Evolutionary conservation across 2,329 filamentous ascomycete genomes (phyloP), one percentile per base, ranked within the genome.

Genomic region (Penicillium janthinellum): DNA sequence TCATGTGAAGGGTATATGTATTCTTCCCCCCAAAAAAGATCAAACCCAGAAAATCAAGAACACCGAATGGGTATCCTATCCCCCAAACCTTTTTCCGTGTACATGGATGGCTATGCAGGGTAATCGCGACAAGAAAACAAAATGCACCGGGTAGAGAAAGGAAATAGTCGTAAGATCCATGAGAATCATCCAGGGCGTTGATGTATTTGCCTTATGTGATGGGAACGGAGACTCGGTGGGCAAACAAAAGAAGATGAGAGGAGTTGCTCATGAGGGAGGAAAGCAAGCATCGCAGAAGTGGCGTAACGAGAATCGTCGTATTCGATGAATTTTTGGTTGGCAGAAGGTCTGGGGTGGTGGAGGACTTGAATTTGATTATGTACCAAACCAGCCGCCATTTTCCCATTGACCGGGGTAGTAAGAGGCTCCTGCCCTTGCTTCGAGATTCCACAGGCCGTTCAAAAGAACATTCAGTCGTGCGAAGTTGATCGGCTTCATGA

Each of bases 401-500:
- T 96, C 92, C 92, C 91, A 96, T 48, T 88, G 72, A 0, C 92
- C 91, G 1, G 86, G 80, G 47, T 82, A 76, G 69, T 96, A 96
- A 0, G 93, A 75, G 61, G 87, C 88, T n/a, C 81, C 75, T 17
- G 84, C 76, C 22, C 91, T 83, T 0, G 83, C 77, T 0, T 83
- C 75, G 0, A 83, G 77, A 50, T 91, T 83, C 2, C 86, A 81
- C 42, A 95, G 89, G 0, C 91, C 92, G 1, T 80, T 76, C 56
- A 96, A 81, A 5, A 96, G 80, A 22, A 83, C 82, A 59, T 86
- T 86, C 0, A 96, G 80, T 15, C 92, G 84, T 66, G 86, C 85
- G 71, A 96, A 96, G 60, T 93, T 88, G 44, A 96, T 90, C 0
- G 92, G 92, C 70, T 96, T 96, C 58, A 96, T 79, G 28, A 96